Evolutionary conservation across 768 basidiomycete genomes (phyloP).

Genomic region (Boletus rubescentipes): DNA sequence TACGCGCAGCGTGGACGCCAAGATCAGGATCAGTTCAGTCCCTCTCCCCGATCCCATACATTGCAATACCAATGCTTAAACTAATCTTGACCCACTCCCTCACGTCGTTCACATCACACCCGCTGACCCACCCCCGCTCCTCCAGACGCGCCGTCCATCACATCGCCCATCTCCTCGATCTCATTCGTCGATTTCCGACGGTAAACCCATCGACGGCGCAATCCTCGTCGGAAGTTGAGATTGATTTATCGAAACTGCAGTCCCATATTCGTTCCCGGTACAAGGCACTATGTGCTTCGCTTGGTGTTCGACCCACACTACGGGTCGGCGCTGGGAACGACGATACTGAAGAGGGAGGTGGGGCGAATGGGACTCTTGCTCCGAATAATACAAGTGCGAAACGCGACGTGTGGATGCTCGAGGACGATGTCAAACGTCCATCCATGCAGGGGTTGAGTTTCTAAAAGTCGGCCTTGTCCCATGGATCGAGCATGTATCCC

Average conservation of each 20-base stretch:
- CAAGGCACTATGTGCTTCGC: slow-evolving; percentile 76
- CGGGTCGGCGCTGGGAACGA: slow-evolving; percentile 19
- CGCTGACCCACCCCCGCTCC: neutral
- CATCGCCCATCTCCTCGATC: slow-evolving; percentile 64
- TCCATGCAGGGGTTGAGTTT: slow-evolving; percentile 20
- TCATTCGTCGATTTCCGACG: slow-evolving; percentile 74
- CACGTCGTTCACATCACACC: no score
- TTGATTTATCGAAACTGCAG: slow-evolving; percentile 77
- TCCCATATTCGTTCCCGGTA: slow-evolving; percentile 87
- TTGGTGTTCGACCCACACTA: slow-evolving; percentile 62
- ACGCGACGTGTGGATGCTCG: slow-evolving; percentile 12
- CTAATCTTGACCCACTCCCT: neutral
- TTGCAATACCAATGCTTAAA: neutral
- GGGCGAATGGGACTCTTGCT: neutral
- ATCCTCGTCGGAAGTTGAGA: slow-evolving; percentile 32
- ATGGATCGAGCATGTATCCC: neutral
- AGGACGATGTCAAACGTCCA: slow-evolving; percentile 4
- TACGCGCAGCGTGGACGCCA: slow-evolving; percentile 32
- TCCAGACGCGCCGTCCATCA: slow-evolving; percentile 60
- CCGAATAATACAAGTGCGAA: neutral
- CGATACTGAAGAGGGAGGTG: neutral
- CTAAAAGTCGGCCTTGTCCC: neutral
- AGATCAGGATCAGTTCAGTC: slow-evolving; percentile 14
- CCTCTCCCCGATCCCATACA: neutral
- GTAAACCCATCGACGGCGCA: slow-evolving; percentile 58